Conservation (phyloP, 2,329 filamentous ascomycete species). For the Xylariaceae sp. region DNA sequence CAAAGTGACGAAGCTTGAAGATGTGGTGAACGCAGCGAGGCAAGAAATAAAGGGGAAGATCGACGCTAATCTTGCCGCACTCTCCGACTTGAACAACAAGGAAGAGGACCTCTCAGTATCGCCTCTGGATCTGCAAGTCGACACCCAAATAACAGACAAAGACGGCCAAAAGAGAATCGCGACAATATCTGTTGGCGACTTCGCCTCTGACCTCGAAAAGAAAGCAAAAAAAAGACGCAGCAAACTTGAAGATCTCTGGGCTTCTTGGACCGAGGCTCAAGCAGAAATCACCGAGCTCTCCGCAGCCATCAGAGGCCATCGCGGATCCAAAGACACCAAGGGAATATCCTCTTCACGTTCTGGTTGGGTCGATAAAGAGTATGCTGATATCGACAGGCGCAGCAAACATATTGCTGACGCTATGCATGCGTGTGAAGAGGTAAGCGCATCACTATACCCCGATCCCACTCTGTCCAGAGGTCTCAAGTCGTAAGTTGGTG, state of each 20-base stretch:
- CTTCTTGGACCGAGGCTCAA: constrained; percentile 24
- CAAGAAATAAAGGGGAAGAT: constrained; percentile 16
- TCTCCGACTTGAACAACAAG: constrained; percentile 13
- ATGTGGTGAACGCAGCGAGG: constrained; percentile 15
- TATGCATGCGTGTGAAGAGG: constrained; percentile 30
- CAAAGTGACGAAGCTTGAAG: constrained; percentile 19
- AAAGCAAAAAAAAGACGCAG: constrained; percentile 11
- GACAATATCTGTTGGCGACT: constrained; percentile 12
- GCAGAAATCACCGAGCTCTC: constrained; percentile 23
- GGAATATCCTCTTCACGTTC: constrained; percentile 22
- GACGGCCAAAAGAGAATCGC: constrained; percentile 15
- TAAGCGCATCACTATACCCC: constrained; percentile 18
- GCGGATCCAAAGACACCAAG: constrained; percentile 11
- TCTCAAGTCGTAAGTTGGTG: constrained; percentile 23
- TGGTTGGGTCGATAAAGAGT: constrained; percentile 18
- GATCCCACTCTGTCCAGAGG: constrained; percentile 13
- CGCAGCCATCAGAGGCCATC: constrained; percentile 4
- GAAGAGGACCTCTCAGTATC: constrained; percentile 16
- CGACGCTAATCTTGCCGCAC: constrained; percentile 15
- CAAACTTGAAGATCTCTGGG: constrained; percentile 26
- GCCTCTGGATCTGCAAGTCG: constrained; percentile 20
- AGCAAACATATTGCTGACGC: constrained; percentile 29
- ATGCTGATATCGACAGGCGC: constrained; percentile 20
- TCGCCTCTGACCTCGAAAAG: constrained; percentile 16
- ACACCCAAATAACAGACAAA: constrained; percentile 18